A percentile compares a stretch with the other conserved stretches of the same genome.
Conservation (phyloP, 352 stramenopile genomes). For the Globisporangium alternatum region DNA sequence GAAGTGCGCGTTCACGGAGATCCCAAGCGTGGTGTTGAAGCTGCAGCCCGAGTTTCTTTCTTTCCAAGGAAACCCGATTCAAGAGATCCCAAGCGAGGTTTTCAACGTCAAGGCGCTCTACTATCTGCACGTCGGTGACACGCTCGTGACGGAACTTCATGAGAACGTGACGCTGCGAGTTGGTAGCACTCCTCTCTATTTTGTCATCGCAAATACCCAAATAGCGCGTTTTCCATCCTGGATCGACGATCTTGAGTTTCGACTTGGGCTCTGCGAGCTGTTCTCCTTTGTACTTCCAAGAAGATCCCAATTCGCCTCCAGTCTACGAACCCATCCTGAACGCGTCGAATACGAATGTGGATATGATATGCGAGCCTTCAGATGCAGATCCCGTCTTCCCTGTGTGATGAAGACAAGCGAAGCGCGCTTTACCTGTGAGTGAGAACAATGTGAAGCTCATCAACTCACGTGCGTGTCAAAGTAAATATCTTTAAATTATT, state of each 20-base stretch:
- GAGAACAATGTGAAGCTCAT: not conserved
- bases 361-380: not conserved
- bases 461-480: not conserved
- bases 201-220: not conserved
- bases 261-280: not conserved
- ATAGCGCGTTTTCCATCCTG: not conserved
- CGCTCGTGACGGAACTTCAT: constrained; percentile 19
- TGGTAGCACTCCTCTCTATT: not conserved
- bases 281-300: not conserved
- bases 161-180: constrained; percentile 16
- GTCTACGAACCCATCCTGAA: not conserved
- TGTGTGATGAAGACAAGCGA: not conserved
- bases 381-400: not conserved
- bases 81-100: not conserved
- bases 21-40: constrained; percentile 3
- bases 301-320: not conserved
- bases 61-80: constrained; percentile 1
- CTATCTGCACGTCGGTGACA: constrained; percentile 21
- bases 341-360: not conserved
- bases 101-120: constrained; percentile 19
- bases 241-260: not conserved
- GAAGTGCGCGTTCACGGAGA: constrained; percentile 4
- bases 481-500: constrained; percentile 1
- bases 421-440: not conserved
- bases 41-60: not conserved